A percentile compares a stretch with the other conserved stretches of the same genome.
Evolutionary conservation across 1,284 basidiomycete genomes (phyloP).

Genomic region (Leccinum angustisporum): DNA sequence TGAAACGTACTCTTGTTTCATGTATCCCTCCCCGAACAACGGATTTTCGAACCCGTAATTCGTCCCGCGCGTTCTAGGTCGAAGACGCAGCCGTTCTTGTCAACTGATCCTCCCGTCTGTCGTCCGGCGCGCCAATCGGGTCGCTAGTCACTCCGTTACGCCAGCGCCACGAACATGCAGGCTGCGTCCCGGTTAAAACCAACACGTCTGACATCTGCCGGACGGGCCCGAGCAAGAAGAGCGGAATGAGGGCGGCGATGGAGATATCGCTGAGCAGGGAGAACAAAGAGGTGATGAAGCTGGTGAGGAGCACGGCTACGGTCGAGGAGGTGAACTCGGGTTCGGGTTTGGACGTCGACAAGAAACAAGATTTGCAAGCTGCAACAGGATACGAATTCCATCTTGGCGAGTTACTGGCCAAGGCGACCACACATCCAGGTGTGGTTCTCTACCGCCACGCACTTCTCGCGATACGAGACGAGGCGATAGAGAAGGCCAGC

Average conservation of each 20-base stretch:
- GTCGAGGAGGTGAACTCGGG: background rate
- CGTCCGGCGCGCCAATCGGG: constrained; percentile 41
- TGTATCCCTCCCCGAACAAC: background rate
- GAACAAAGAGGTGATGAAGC: constrained; percentile 14
- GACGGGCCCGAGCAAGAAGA: constrained; percentile 54
- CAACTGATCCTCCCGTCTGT: constrained; percentile 52
- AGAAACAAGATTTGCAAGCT: constrained; percentile 28
- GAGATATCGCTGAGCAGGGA: constrained; percentile 36
- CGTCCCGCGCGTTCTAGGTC: constrained; percentile 35
- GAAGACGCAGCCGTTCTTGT: constrained; percentile 68
- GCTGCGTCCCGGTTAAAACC: constrained; percentile 50
- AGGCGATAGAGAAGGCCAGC: too few relatives aligned
- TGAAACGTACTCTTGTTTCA: background rate
- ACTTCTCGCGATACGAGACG: too few relatives aligned
- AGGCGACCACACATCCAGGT: too few relatives aligned
- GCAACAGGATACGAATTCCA: too few relatives aligned
- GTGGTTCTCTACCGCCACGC: too few relatives aligned
- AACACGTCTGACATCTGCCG: constrained; percentile 51
- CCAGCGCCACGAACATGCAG: constrained; percentile 50
- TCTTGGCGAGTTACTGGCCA: too few relatives aligned
- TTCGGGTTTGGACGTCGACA: background rate
- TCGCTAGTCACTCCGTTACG: constrained; percentile 49
- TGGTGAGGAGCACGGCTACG: constrained; percentile 11
- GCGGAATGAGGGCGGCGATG: constrained; percentile 54
- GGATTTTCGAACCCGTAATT: too few relatives aligned